Evolutionary conservation across 768 basidiomycete genomes (phyloP).

Genomic region (Mycena amicta): DNA sequence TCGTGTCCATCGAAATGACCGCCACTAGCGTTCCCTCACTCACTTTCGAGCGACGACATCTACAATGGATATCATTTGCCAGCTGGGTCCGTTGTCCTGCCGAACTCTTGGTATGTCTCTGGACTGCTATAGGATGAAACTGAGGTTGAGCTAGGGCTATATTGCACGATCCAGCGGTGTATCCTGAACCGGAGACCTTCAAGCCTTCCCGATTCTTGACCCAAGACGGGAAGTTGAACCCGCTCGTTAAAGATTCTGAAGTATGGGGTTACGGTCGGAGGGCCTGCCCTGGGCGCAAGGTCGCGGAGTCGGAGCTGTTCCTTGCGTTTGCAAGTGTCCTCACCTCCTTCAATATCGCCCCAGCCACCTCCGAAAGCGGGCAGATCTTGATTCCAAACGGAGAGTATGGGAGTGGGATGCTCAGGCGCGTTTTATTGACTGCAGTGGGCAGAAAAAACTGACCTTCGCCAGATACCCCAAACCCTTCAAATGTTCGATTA

Average conservation of each 20-base stretch:
- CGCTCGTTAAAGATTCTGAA: slow-evolving; percentile 23
- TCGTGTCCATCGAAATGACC: neutral
- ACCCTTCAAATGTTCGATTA: slow-evolving; percentile 13
- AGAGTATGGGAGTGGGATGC: slow-evolving; percentile 18
- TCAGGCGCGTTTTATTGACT: slow-evolving; percentile 1
- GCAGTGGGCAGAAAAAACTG: neutral
- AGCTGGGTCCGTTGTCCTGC: slow-evolving; percentile 26
- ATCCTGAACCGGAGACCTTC: slow-evolving; percentile 35
- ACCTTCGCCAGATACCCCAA: slow-evolving; percentile 12
- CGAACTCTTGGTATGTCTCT: slow-evolving; percentile 25
- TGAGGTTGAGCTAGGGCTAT: slow-evolving; percentile 31
- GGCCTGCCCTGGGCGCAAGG: slow-evolving; percentile 15
- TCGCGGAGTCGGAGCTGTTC: slow-evolving; percentile 32
- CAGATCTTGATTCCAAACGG: slow-evolving; percentile 4
- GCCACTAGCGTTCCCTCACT: slow-evolving; percentile 25
- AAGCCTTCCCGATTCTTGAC: slow-evolving; percentile 38
- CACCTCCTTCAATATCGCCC: slow-evolving; percentile 29
- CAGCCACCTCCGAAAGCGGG: slow-evolving; percentile 10
- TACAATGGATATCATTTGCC: slow-evolving; percentile 32
- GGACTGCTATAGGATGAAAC: neutral
- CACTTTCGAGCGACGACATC: slow-evolving; percentile 26
- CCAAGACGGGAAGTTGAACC: slow-evolving; percentile 18
- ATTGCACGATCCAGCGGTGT: slow-evolving; percentile 30
- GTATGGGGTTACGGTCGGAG: slow-evolving; percentile 27
- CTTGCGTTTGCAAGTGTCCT: slow-evolving; percentile 31